Conservation (phyloP, 768 basidiomycete species). For the Trametopsis cervina region DNA sequence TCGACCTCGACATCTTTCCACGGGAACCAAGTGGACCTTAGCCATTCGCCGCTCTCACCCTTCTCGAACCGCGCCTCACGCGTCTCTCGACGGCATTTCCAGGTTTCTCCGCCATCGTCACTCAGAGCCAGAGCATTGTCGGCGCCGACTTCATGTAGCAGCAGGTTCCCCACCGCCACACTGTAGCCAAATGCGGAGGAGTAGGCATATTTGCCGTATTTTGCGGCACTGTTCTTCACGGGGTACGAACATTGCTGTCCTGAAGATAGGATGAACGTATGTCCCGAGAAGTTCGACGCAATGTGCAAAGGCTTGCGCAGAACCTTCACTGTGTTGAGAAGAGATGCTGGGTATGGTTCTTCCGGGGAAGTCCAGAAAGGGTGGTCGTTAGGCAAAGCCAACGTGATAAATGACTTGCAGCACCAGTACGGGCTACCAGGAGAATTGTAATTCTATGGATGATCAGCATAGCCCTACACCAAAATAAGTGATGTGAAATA, state of each 20-base stretch:
- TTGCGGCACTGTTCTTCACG: conserved; percentile 70
- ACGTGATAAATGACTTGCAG: conserved; percentile 67
- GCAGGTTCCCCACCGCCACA: conserved; percentile 54
- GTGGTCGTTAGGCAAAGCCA: conserved; percentile 57
- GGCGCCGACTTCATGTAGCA: conserved; percentile 63
- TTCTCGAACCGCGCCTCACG: conserved; percentile 56
- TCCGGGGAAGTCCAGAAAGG: conserved; percentile 70
- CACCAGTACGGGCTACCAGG: conserved; percentile 78
- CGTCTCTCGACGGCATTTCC: conserved; percentile 61
- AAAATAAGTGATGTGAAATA: not conserved
- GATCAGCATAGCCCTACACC: not conserved
- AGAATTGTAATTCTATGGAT: conserved; percentile 57
- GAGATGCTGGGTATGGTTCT: conserved; percentile 49
- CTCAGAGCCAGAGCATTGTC: conserved; percentile 67
- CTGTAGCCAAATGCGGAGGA: conserved; percentile 75
- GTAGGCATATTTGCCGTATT: conserved; percentile 75
- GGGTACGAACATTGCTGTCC: conserved; percentile 78
- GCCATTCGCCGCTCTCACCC: conserved; percentile 36
- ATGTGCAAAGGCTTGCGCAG: conserved; percentile 64
- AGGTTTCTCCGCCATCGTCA: conserved; percentile 65
- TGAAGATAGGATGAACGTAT: conserved; percentile 66
- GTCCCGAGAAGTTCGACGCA: conserved; percentile 51
- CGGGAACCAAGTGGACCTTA: conserved; percentile 68
- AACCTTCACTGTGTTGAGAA: conserved; percentile 41
- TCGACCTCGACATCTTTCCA: conserved; percentile 69